Base-by-base conservation (phyloP, 345 rosid genomes). In the Eucalyptus regnans region DNA sequence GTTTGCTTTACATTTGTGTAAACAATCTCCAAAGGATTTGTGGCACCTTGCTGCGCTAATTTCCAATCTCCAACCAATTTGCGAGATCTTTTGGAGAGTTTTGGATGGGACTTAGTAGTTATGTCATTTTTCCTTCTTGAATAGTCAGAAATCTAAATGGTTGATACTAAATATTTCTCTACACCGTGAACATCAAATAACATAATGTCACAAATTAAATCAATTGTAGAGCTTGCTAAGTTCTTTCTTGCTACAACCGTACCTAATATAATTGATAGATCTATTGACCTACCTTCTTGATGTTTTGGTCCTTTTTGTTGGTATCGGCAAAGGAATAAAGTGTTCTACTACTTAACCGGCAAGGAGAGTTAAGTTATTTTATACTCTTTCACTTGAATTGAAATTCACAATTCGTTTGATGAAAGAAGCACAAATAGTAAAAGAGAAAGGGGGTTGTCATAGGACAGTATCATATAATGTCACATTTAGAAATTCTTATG, bases 211-310 rank as follows among this genome's bases (percentile, higher is more conserved):
- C 29, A 58, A 23, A 58, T 58, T 58, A 58, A 58, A 58, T 58
- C 13, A 23, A 58, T 0, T 58, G 13, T 0, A 58, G 3, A 58
- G 29, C 4, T 60, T 60, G 31, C 31, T 12, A 60, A 60, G 16
- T 25, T 60, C 31, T 60, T 60, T 60, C n/a, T 60, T 60, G 31
- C 31, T 12, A 25, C 0, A 5, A 12, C 16, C 0, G 17, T 12
- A 62, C 4, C 68, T 29, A 62, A 27, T 58, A 58, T 58, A 9
- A 58, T 58, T 58, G 64, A 58, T 58, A 25, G 27, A 58, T 58
- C 12, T 58, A 2, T 29, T 60, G 25, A 56, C 29, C 62, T 56
- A 23, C 12, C 27, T 23, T 56, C 62, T 56, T 56, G 68, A 60
- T 12, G 68, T 23, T 27, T 13, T 12, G 8, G 68, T 60, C 16